A percentile compares a stretch with the other conserved stretches of the same genome.
phyloP scores from a whole-genome alignment of 148 eudicot genomes.

The Rhododendron vialii region DNA sequence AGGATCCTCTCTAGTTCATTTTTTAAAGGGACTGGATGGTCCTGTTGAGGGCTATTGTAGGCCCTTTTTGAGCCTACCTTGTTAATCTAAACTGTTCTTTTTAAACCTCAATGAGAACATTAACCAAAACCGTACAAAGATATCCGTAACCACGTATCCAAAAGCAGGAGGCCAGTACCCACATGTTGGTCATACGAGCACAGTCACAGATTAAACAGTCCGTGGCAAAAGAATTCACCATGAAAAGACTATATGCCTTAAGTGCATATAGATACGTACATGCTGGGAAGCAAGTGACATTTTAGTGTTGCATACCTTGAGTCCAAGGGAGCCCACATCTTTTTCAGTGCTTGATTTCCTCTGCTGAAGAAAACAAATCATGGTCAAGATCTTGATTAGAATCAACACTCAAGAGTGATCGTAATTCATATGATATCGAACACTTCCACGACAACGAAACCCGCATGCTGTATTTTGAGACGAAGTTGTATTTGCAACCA shows the following conservation, averaged over 20 bases:
- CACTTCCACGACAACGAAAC: background rate
- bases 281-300: background rate
- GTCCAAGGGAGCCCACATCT: slow-evolving; percentile 10
- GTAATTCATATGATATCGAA: too few relatives aligned
- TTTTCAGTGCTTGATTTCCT: slow-evolving; percentile 12
- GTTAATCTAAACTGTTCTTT: too few relatives aligned
- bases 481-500: background rate
- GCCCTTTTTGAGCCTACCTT: too few relatives aligned
- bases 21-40: too few relatives aligned
- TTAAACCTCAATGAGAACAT: too few relatives aligned
- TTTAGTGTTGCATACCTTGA: background rate
- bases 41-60: too few relatives aligned
- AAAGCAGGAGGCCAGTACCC: too few relatives aligned
- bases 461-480: background rate
- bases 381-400: background rate
- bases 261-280: background rate
- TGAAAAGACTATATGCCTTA: background rate
- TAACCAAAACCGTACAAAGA: too few relatives aligned
- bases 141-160: too few relatives aligned
- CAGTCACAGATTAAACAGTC: background rate
- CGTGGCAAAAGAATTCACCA: background rate
- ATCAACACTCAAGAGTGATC: background rate
- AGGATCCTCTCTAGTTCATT: too few relatives aligned
- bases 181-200: background rate
- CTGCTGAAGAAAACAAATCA: background rate